A percentile compares a stretch with the other conserved stretches of the same genome.
Evolutionary conservation across 2,329 filamentous ascomycete species (phyloP).

Genomic region (Exophiala alcalophila): DNA sequence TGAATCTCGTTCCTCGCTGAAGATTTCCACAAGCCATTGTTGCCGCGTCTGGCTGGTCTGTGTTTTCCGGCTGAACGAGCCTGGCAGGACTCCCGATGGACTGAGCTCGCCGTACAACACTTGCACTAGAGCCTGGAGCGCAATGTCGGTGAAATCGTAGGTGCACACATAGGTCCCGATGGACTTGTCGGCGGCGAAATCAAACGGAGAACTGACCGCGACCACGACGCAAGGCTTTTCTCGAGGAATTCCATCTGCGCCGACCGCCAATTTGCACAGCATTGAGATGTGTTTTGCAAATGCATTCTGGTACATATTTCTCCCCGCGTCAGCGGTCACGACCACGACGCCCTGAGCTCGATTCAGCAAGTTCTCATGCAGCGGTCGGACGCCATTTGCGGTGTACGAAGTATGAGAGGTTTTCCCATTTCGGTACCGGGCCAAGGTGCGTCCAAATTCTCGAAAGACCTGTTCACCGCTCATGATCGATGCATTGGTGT

Average conservation of each 20-base stretch:
- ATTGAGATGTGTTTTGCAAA: constrained; percentile 96
- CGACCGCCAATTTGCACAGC: constrained; percentile 64
- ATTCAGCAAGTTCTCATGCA: constrained; percentile 90
- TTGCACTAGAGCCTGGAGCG: constrained; percentile 77
- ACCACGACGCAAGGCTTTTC: constrained; percentile 88
- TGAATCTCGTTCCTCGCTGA: constrained; percentile 74
- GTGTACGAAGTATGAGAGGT: constrained; percentile 94
- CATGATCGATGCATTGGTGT: constrained; percentile 66
- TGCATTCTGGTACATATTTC: constrained; percentile 88
- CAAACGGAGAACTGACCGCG: constrained; percentile 91
- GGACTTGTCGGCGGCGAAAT: constrained; percentile 87
- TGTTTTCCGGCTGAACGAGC: constrained; percentile 78
- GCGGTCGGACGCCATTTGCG: constrained; percentile 83
- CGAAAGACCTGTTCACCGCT: constrained; percentile 91
- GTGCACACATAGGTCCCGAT: constrained; percentile 94
- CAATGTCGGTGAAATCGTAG: constrained; percentile 93
- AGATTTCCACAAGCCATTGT: constrained; percentile 90
- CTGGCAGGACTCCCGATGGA: constrained; percentile 56
- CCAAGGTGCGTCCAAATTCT: constrained; percentile 82
- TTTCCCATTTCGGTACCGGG: constrained; percentile 78
- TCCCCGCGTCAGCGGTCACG: constrained; percentile 87
- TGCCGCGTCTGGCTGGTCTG: constrained; percentile 74
- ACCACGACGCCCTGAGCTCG: constrained; percentile 84
- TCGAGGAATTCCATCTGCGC: constrained; percentile 40
- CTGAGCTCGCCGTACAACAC: constrained; percentile 74